Conservation (phyloP, 768 basidiomycete genomes). For the Suillus ampliporus region DNA sequence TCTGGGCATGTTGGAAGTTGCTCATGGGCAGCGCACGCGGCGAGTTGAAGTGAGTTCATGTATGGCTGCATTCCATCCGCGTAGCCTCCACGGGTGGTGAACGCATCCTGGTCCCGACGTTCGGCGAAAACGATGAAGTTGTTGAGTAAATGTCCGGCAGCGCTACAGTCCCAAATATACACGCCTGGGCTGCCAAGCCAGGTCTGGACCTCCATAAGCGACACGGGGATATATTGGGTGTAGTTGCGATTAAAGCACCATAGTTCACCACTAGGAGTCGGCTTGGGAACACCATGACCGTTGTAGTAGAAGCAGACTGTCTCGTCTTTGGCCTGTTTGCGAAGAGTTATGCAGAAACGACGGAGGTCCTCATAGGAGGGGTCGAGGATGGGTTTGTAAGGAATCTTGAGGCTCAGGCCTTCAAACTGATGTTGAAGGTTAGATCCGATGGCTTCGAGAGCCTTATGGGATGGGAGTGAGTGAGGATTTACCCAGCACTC, state of each 20-base stretch:
- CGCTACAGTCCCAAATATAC: constrained; percentile 99
- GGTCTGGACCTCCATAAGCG: constrained; percentile 88
- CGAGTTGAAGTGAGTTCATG: constrained; percentile 90
- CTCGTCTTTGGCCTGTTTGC: constrained; percentile 92
- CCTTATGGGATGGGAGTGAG: constrained; percentile 89
- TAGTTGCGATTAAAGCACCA: constrained; percentile 99
- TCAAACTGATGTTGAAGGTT: constrained; percentile 97
- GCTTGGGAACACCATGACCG: constrained; percentile 97
- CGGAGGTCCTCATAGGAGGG: constrained; percentile 94
- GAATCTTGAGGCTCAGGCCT: constrained; percentile 90
- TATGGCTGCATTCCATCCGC: constrained; percentile 68
- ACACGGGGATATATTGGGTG: constrained; percentile 98
- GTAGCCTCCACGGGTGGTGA: constrained; percentile 61
- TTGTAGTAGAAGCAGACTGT: constrained; percentile 97
- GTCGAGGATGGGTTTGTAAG: constrained; percentile 93
- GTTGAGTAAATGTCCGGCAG: constrained; percentile 90
- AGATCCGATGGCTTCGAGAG: constrained; percentile 90
- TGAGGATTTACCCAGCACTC: constrained; percentile 99
- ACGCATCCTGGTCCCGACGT: constrained; percentile 71
- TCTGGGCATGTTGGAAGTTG: constrained; percentile 94
- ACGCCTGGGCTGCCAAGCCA: constrained; percentile 96
- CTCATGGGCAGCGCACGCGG: constrained; percentile 91
- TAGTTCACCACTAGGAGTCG: constrained; percentile 92
- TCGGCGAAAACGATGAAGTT: constrained; percentile 88
- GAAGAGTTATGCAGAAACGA: constrained; percentile 80